Conservation (phyloP, 2,329 filamentous ascomycete genomes). For the Rutstroemia sp. region DNA sequence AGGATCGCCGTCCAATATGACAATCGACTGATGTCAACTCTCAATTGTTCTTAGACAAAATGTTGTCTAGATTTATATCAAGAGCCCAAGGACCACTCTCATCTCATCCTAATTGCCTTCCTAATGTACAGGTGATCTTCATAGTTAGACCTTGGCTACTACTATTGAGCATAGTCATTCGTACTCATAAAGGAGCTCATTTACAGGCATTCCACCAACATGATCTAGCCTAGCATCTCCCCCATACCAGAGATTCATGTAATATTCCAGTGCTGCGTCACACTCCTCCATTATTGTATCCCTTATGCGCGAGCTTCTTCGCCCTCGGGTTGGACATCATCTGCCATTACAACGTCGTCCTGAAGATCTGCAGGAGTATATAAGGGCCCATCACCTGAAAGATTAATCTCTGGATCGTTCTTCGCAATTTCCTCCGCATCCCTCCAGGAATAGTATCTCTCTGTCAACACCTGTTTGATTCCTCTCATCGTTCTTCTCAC, state of each 20-base stretch:
- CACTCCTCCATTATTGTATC: not conserved
- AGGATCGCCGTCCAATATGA: no score
- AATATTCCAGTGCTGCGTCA: not conserved
- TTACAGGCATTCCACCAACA: not conserved
- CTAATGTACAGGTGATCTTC: slow-evolving; percentile 8
- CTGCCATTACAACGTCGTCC: slow-evolving; percentile 22
- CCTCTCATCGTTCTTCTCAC: slow-evolving; percentile 68
- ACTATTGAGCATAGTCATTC: not conserved
- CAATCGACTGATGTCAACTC: not conserved
- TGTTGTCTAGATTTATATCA: not conserved
- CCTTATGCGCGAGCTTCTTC: not conserved
- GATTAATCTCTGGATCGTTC: slow-evolving; percentile 58
- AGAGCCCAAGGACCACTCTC: not conserved
- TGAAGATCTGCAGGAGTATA: slow-evolving; percentile 25
- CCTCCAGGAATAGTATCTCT: slow-evolving; percentile 83
- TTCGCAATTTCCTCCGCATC: slow-evolving; percentile 62
- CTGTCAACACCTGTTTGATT: slow-evolving; percentile 80
- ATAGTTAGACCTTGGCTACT: not conserved
- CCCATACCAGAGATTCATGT: not conserved
- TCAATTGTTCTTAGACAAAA: slow-evolving; percentile 2
- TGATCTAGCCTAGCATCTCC: not conserved
- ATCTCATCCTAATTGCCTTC: slow-evolving; percentile 4
- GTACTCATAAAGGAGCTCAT: not conserved
- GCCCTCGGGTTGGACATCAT: not conserved
- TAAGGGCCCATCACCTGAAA: slow-evolving; percentile 25